Base-by-base conservation (phyloP, 176 grass and related monocot genomes). In the Musa itinerans region DNA sequence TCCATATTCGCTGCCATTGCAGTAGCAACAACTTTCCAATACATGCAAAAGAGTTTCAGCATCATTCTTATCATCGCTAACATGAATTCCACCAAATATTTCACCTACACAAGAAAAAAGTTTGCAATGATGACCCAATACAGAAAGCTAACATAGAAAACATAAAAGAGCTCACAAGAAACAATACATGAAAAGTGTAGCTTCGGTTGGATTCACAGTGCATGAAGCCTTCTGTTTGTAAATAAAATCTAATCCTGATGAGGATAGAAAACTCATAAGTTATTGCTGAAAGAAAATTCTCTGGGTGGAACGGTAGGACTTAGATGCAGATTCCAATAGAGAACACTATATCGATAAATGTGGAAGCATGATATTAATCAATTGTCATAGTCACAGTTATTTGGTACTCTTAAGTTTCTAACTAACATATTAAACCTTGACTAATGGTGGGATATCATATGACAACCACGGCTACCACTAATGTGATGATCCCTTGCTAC, bases 1-100 rank as follows among this genome's bases (percentile, higher is more conserved):
- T 68, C 56, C 70, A 83, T 63, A 17, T 72, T 16, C 69, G 76
- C 77, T 29, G 50, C 52, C 58, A 22, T 81, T 86, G 75, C 83
- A 86, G 12, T 8, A 83, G 61, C 94, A 91, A 73, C 72, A 87
- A 49, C 52, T 81, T 83, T 93, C 90, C 82, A 93, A 73, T 78
- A 87, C 87, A 19, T 76, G 78, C 21, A 98, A 74, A 54, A 98
- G 86, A 81, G 81, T 69, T 50, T 80, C 82, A 49, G 82, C 83
- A 55, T 98, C 90, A 71, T 93, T 98, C 59, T 83, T 79, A 72
- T 93, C 78, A 83, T 54, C 51, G 2, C 52, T 75, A 63, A 94
- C 63, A 52, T 89, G 73, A 82, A 98, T 82, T 83, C 90, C 88
- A 77, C 84, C 90, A 71, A 89, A 98, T 63, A 93, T 91, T 81